These are phyloP conservation scores for Xylariaceae sp. DNA, from an alignment of 2,329 filamentous ascomycete genomes.

Conservation along the genomic window DNA sequence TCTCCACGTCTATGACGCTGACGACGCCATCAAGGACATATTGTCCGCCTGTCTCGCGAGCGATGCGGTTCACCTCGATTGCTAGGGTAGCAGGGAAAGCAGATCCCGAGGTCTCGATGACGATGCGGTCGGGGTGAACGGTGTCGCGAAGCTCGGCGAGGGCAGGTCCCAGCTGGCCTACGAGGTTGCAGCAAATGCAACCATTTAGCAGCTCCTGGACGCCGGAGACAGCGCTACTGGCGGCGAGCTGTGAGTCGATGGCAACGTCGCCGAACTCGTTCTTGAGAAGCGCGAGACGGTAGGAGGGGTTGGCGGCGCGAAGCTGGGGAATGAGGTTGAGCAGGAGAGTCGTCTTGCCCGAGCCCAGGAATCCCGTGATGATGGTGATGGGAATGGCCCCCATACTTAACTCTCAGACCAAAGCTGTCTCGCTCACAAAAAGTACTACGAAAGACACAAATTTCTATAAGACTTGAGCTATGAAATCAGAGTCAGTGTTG, in stretches of 20 bases:
- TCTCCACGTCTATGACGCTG: slow-evolving; percentile 88
- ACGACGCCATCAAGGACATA: slow-evolving; percentile 84
- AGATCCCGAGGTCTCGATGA: slow-evolving; percentile 87
- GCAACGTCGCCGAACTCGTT: slow-evolving; percentile 97
- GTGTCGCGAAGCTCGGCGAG: slow-evolving; percentile 63
- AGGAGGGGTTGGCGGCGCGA: slow-evolving; percentile 60
- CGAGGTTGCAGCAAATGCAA: slow-evolving; percentile 98
- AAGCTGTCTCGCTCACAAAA: background rate
- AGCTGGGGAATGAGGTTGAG: slow-evolving; percentile 92
- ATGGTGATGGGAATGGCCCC: slow-evolving; percentile 84
- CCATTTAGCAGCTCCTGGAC: slow-evolving; percentile 92
- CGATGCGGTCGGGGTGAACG: slow-evolving; percentile 69
- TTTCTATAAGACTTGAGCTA: background rate
- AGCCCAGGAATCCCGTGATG: slow-evolving; percentile 91
- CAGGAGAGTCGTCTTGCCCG: slow-evolving; percentile 93
- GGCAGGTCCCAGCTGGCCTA: slow-evolving; percentile 80
- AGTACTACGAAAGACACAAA: too few relatives aligned
- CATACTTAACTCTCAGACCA: slow-evolving; percentile 37
- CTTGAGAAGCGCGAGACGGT: slow-evolving; percentile 90
- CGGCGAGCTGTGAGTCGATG: slow-evolving; percentile 85
- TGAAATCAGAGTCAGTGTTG: background rate
- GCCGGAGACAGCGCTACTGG: slow-evolving; percentile 75
- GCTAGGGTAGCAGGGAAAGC: slow-evolving; percentile 86
- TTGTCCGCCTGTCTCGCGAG: slow-evolving; percentile 57
- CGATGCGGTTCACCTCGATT: slow-evolving; percentile 80